Evolutionary conservation across 2,329 filamentous ascomycete genomes (phyloP), one percentile per base, ranked within the genome.

Genomic region (Sclerotinia spermophila): DNA sequence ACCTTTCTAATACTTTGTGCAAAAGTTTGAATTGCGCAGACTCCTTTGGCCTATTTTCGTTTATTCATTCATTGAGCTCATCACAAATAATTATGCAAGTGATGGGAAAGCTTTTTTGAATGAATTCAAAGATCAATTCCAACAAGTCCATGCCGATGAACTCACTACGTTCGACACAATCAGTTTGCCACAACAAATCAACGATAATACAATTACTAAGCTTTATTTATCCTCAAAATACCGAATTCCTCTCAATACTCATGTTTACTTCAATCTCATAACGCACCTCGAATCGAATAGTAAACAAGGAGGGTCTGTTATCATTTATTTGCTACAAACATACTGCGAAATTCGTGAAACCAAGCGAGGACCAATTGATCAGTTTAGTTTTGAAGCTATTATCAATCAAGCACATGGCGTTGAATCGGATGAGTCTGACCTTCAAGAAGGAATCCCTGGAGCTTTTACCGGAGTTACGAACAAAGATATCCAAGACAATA

Each of bases 21-120:
- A 19, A 53, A 73, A 94, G 89, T 93, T 95, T 59, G 96, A 99
- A 82, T 85, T 99, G 4, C 87, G 89, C 71, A 94, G 96, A 75
- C 84, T 98, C 5, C 83, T 97, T 24, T 99, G 96, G 94, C 96
- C 96, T 0, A 83, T 96, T 0, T 98, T 97, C 78, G 92, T 98
- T 66, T 97, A 99, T 81, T 96, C 93, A 0, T 97, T 92, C 78
- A 84, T 99, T 38, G 90, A 93, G 71, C 86, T 98, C 69, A 86
- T 96, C 40, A 85, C 85, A 45, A 88, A 93, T 72, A 89, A 89
- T 73, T 94, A 91, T 75, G 83, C 87, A 1, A 87, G 87, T 53
- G 93, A 97, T 71, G 89, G 90, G 21, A 89, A 92, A 74, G 83
- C 86, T 2, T 95, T 97, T 78, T 56, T 89, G 96, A 72, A 86